These are phyloP conservation scores for Metarhizium brunneum DNA, from an alignment of 2,329 filamentous ascomycete genomes.

Conservation along the genomic window DNA sequence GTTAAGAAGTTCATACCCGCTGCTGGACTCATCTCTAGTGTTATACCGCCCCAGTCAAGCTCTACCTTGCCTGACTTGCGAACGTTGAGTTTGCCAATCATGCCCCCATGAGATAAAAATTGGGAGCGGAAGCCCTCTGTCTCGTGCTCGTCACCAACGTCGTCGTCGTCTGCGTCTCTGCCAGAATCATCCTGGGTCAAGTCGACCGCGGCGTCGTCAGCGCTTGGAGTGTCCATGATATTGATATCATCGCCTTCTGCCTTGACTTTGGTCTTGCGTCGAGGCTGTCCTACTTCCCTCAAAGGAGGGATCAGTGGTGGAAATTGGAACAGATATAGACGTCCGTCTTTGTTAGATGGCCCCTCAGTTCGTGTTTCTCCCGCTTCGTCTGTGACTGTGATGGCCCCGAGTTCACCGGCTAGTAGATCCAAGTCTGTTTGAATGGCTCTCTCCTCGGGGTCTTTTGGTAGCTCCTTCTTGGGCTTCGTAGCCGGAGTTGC, in stretches of 20 bases:
- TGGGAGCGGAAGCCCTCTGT: conserved; percentile 27
- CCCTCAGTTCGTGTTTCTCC: conserved; percentile 18
- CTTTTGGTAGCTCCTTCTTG: conserved; percentile 18
- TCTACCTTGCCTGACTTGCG: conserved; percentile 53
- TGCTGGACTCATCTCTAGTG: conserved; percentile 41
- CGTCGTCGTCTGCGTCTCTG: conserved; percentile 16
- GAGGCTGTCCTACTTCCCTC: conserved; percentile 19
- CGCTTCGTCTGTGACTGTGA: conserved; percentile 21
- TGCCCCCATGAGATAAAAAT: conserved; percentile 42
- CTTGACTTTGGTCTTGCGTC: conserved; percentile 26
- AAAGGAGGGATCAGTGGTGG: conserved; percentile 52
- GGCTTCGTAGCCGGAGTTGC: conserved; percentile 15
- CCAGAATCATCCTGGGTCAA: conserved; percentile 26
- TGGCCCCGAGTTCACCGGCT: conserved; percentile 31
- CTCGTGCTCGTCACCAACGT: conserved; percentile 18
- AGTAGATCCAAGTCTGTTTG: conserved; percentile 32
- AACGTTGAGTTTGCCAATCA: conserved; percentile 50
- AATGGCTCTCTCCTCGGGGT: conserved; percentile 29
- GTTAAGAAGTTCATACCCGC: conserved; percentile 47
- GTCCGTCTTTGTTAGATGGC: conserved; percentile 38
- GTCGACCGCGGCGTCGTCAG: conserved; percentile 22
- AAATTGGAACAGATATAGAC: conserved; percentile 56
- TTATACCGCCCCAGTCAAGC: conserved; percentile 52
- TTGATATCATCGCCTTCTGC: conserved; percentile 30
- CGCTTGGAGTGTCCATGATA: conserved; percentile 21